Percentiles rank a stretch among this genome's conserved stretches.
These are phyloP conservation scores for Linum lewisii DNA, from an alignment of 345 rosid species.

Conservation along the genomic window DNA sequence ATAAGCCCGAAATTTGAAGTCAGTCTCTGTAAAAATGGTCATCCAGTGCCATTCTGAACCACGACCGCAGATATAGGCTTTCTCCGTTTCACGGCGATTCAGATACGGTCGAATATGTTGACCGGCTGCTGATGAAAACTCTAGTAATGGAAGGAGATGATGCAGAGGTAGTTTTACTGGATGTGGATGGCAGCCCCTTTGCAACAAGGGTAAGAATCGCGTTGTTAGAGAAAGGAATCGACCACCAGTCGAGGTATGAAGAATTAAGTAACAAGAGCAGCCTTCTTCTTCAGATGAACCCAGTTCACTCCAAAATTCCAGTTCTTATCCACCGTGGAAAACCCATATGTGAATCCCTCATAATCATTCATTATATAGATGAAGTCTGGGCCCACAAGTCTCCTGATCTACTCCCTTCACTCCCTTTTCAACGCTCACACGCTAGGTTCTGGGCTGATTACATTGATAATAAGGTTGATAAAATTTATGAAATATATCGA, in stretches of 20 bases:
- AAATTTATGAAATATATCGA: not conserved
- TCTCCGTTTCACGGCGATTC: no score
- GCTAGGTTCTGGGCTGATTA: slow-evolving; percentile 15
- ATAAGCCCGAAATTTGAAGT: no score
- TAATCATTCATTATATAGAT: slow-evolving; percentile 12
- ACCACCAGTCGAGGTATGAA: slow-evolving; percentile 3
- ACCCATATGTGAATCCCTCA: slow-evolving; percentile 10
- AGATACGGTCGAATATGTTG: no score
- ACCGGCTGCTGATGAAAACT: no score
- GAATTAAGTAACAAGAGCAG: slow-evolving; percentile 8
- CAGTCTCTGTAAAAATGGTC: no score
- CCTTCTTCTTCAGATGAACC: slow-evolving; percentile 6
- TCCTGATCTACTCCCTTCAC: slow-evolving; percentile 9
- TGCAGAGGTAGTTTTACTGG: slow-evolving; percentile 4
- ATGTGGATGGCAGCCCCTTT: slow-evolving; percentile 5
- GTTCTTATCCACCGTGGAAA: slow-evolving; percentile 11
- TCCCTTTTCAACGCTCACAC: slow-evolving; percentile 7
- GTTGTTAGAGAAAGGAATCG: slow-evolving; percentile 11
- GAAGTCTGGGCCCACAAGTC: slow-evolving; percentile 10
- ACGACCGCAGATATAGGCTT: no score
- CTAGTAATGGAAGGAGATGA: no score
- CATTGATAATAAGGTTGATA: slow-evolving; percentile 9
- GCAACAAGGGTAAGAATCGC: slow-evolving; percentile 14
- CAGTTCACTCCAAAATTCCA: slow-evolving; percentile 5
- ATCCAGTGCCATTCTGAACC: no score